Evolutionary conservation across 2,329 filamentous ascomycete species (phyloP).

Genomic region (Pezicula neosporulosa): DNA sequence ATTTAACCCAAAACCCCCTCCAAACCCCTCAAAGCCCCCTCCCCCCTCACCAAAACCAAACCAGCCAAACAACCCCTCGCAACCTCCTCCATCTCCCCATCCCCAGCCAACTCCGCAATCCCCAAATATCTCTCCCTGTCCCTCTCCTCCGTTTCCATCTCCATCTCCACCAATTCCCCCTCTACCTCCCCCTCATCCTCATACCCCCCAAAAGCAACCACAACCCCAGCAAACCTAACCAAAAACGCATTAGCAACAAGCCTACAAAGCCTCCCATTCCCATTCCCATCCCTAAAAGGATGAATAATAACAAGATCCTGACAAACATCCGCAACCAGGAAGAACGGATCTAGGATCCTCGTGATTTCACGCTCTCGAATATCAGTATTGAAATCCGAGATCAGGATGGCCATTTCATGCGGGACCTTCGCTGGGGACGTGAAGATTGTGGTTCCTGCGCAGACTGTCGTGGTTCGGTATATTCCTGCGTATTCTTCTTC

Average conservation of each 20-base stretch:
- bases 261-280: conserved; percentile 34
- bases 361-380: conserved; percentile 8
- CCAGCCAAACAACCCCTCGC: conserved; percentile 2
- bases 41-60: conserved; percentile 30
- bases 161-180: no score
- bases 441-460: conserved; percentile 10
- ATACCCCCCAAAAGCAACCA: conserved; percentile 11
- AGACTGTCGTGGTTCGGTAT: conserved; percentile 2
- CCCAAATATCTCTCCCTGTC: conserved; percentile 15
- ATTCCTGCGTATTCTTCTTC: conserved; percentile 4
- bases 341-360: conserved; percentile 17
- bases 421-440: conserved; percentile 18
- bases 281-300: conserved; percentile 37
- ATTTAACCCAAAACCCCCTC: conserved; percentile 24
- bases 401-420: conserved; percentile 20
- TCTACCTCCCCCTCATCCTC: no score
- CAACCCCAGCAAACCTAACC: conserved; percentile 24
- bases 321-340: conserved; percentile 25
- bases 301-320: conserved; percentile 34
- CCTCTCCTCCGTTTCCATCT: no score
- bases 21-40: conserved; percentile 41
- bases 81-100: conserved; percentile 4
- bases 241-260: conserved; percentile 35
- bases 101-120: conserved; percentile 5
- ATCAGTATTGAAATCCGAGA: conserved; percentile 19